Base-by-base conservation (phyloP, 495 filamentous ascomycete species). In the Baudoinia panamericana region DNA sequence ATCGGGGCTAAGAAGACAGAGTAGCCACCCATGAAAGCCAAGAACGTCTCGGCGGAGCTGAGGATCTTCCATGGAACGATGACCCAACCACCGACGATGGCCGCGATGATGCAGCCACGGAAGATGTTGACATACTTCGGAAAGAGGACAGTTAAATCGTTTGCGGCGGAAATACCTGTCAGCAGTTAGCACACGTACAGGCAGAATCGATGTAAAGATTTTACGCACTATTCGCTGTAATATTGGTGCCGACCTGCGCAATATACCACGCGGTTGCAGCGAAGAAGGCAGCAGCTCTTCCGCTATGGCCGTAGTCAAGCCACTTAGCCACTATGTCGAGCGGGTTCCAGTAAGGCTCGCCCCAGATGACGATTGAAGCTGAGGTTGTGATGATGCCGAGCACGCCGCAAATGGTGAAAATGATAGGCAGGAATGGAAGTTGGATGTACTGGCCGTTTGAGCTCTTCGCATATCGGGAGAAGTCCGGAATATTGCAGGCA, bases 171-270 rank as follows among this genome's bases (percentile, higher is more conserved):
- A 38, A 79, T 66, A 13, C 71, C 71, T n/a, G n/a, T n/a, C n/a
- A n/a, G n/a, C n/a, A n/a, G n/a, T n/a, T n/a, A n/a, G n/a, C n/a
- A n/a, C n/a, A n/a, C n/a, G n/a, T n/a, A n/a, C n/a, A n/a, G n/a
- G n/a, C n/a, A n/a, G n/a, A n/a, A n/a, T n/a, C n/a, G n/a, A n/a
- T n/a, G n/a, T n/a, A n/a, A n/a, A n/a, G n/a, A n/a, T n/a, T n/a
- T n/a, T n/a, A n/a, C n/a, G n/a, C n/a, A n/a, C n/a, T n/a, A 47
- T 81, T 81, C 22, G 75, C 75, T 0, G 73, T 76, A 46, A 81
- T 68, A 55, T 81, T 80, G 40, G 50, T 48, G 20, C 52, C 48
- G 3, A 53, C 23, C 7, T 55, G 54, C 31, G 47, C 39, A 45
- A 56, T 50, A 30, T 55, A 58, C 63, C 67, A 65, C 36, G 57